These are phyloP conservation scores for Rutstroemia sydowiana DNA, from an alignment of 2,329 filamentous ascomycete genomes.

Conservation along the genomic window DNA sequence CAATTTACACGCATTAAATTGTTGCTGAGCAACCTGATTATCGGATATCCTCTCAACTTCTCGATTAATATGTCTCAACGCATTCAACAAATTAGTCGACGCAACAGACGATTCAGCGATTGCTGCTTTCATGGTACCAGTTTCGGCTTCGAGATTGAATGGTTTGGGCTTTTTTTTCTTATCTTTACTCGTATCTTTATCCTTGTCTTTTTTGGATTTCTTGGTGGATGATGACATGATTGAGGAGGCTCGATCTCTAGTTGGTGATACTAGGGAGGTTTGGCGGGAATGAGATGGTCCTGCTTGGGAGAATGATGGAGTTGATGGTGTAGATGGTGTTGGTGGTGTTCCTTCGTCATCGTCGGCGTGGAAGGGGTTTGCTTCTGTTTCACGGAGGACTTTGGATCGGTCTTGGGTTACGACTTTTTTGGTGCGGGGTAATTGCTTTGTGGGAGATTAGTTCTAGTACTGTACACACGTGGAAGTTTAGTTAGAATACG, in stretches of 20 bases:
- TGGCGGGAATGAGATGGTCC: slow-evolving; percentile 17
- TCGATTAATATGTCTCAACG: slow-evolving; percentile 82
- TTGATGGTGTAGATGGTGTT: slow-evolving; percentile 8
- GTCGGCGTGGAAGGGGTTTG: slow-evolving; percentile 61
- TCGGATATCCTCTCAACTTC: slow-evolving; percentile 84
- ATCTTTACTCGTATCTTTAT: too few relatives aligned
- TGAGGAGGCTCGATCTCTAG: slow-evolving; percentile 15
- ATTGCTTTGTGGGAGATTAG: slow-evolving; percentile 39
- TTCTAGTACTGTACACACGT: slow-evolving; percentile 4
- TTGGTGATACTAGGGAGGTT: slow-evolving; percentile 12
- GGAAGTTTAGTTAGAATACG: background rate
- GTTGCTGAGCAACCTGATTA: slow-evolving; percentile 64
- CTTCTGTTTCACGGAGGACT: slow-evolving; percentile 72
- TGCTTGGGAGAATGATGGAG: too few relatives aligned
- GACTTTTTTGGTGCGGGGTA: slow-evolving; percentile 60
- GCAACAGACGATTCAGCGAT: slow-evolving; percentile 86
- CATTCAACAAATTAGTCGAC: slow-evolving; percentile 83
- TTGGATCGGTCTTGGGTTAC: slow-evolving; percentile 73
- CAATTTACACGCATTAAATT: slow-evolving; percentile 81
- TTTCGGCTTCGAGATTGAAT: slow-evolving; percentile 84
- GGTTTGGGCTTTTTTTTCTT: slow-evolving; percentile 50
- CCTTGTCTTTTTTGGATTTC: slow-evolving; percentile 33
- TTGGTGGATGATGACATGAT: slow-evolving; percentile 25
- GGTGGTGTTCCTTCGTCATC: slow-evolving; percentile 42
- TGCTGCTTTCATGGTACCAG: slow-evolving; percentile 76